Evolutionary conservation across 306 rosid species (phyloP), one percentile per base, ranked within the genome.

Genomic region (Gastrolobium villosum): DNA sequence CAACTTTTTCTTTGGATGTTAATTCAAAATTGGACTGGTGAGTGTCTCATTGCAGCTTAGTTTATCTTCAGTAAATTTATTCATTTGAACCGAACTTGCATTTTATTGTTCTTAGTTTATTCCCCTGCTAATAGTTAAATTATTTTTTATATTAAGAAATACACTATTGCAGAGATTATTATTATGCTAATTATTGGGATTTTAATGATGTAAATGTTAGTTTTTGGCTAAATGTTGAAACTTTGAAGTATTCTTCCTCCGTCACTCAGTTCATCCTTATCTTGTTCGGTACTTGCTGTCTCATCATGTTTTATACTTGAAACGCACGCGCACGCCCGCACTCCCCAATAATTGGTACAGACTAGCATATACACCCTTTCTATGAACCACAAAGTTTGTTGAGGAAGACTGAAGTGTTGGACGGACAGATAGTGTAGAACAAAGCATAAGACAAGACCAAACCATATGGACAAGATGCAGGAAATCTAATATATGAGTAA

Each of bases 1-100:
- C 98, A 39, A 90, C 98, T 54, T 94, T 94, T 80, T 94, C 98
- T 55, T 84, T 94, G 86, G 93, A 92, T 84, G 97, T 94, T 28
- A 89, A 92, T 81, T 94, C 98, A 56, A 94, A 92, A 80, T 78
- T 94, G 90, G 97, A 94, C 85, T 94, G 97, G 98, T 94, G 71
- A 90, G 90, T 81, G 75, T 66, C 49, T 48, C 50, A 2, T 8
- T 68, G 70, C 43, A 5, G 74, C 75, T 70, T 63, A 8, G 14
- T 72, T 62, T 57, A 45, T 61, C 43, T 62, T 48, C 34, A 62
- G 75, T 41, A 36, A 13, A 36, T 59, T 57, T 37, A 6, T 71
- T 62, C 59, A 30, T 46, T 77, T 75, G 30, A 6, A 36, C 57
- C 28, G 35, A 67, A 56, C 49, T 13, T 64, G 32, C 9, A 10